Percentiles rank a stretch among this genome's conserved stretches.
Conservation (phyloP, 2,329 filamentous ascomycete genomes). For the Colletotrichum graminicola region DNA sequence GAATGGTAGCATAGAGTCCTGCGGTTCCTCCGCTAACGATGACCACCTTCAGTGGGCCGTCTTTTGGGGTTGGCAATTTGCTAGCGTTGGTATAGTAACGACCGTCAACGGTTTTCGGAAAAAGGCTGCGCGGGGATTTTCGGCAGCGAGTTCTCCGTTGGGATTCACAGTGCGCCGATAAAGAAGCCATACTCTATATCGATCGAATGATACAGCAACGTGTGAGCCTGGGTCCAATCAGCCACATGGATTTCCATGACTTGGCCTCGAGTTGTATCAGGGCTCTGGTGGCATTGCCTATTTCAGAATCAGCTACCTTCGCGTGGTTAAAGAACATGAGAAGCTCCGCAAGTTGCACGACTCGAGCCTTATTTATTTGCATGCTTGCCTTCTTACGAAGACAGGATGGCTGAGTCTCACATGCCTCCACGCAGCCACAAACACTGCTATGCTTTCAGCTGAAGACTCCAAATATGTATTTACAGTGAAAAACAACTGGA, state of each 20-base stretch:
- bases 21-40: conserved; percentile 55
- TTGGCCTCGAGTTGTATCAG: too few species aligned
- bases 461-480: background rate
- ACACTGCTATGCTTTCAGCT: background rate
- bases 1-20: conserved; percentile 51
- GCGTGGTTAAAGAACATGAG: background rate
- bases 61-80: conserved; percentile 33
- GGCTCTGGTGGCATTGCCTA: too few species aligned
- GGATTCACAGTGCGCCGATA: too few species aligned
- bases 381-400: background rate
- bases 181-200: background rate
- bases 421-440: conserved; percentile 10
- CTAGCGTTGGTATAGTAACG: conserved; percentile 41
- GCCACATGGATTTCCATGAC: background rate
- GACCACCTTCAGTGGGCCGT: conserved; percentile 46
- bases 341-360: background rate
- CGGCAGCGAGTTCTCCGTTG: conserved; percentile 38
- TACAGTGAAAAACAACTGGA: background rate
- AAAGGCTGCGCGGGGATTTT: conserved; percentile 43
- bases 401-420: conserved; percentile 1
- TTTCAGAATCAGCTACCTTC: too few species aligned
- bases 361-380: background rate
- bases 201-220: too few species aligned
- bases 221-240: background rate
- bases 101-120: conserved; percentile 37